Evolutionary conservation across 495 filamentous ascomycete genomes (phyloP), one percentile per base, ranked within the genome.

Genomic region (Chaetomidium leptoderma): DNA sequence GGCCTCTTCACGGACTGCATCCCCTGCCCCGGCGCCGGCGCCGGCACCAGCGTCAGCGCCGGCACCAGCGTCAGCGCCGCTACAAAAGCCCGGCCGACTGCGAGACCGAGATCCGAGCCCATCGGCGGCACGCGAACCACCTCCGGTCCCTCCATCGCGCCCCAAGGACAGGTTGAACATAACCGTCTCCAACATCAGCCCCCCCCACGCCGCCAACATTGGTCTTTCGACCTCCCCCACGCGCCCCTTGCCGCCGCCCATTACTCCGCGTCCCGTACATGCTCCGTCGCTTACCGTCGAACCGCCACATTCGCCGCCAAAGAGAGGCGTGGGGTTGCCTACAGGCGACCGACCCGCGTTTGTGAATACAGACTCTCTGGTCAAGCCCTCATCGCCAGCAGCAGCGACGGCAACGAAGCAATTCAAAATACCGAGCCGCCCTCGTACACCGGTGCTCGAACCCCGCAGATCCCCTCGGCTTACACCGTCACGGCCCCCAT

Each of bases 301-400:
- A 42, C 86, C 90, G 10, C 90, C 89, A 0, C 79, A 79, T 30
- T 92, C 90, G 51, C 89, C 90, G 21, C 84, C 86, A 11, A 87
- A 78, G 61, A 69, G 65, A 44, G 61, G 64, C 6, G 48, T 68
- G 13, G 72, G 76, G 24, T 54, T 74, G 14, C 64, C 69, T 5
- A 62, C 71, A 44, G 69, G 66, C 51, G 73, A 79, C 23, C 63
- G 67, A 10, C 66, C 74, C 21, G 52, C 71, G 2, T 78, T 75
- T 55, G 60, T 80, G 4, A 67, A 73, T 17, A 70, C 80, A 23
- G 78, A 82, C 46, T 71, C 80, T 2, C 67, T 78, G 2, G 69
- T 76, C n/a, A 67, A 74, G 19, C 66, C 72, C 42, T 73, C 76
- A 9, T 78, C 84, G 14, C 74, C 76, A 13, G 71, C 80, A 17